These are phyloP conservation scores for Vaccinium corymbosum DNA, from an alignment of 148 eudicot species.

Conservation along the genomic window DNA sequence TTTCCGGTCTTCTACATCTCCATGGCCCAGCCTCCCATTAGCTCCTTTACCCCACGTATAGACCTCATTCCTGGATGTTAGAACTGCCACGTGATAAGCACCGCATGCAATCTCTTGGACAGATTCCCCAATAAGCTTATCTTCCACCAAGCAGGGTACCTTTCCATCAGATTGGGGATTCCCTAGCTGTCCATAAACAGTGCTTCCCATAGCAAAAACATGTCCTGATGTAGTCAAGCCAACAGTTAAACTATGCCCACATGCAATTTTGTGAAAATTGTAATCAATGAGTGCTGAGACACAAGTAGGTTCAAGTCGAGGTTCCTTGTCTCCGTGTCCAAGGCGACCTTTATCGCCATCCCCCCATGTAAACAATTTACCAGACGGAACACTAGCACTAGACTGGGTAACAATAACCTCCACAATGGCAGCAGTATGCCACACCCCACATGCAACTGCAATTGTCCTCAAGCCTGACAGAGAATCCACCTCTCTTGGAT, in stretches of 20 bases:
- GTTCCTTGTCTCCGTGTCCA: slow-evolving; percentile 95
- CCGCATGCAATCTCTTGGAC: slow-evolving; percentile 90
- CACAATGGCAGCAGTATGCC: slow-evolving; percentile 98
- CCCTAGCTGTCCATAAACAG: slow-evolving; percentile 95
- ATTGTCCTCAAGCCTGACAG: slow-evolving; percentile 80
- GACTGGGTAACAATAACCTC: slow-evolving; percentile 85
- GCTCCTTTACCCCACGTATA: slow-evolving; percentile 99
- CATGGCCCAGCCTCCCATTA: slow-evolving; percentile 95
- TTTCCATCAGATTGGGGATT: slow-evolving; percentile 76
- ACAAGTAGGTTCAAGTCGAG: slow-evolving; percentile 82
- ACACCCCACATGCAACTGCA: slow-evolving; percentile 92
- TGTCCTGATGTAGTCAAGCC: slow-evolving; percentile 78
- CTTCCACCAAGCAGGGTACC: slow-evolving; percentile 77
- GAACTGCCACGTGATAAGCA: slow-evolving; percentile 79
- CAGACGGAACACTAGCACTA: slow-evolving; percentile 63
- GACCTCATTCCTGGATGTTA: slow-evolving; percentile 86
- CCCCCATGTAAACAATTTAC: slow-evolving; percentile 95
- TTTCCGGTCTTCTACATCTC: slow-evolving; percentile 86
- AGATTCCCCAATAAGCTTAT: slow-evolving; percentile 53
- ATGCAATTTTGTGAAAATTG: slow-evolving; percentile 83
- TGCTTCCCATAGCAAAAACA: slow-evolving; percentile 91
- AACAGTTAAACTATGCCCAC: slow-evolving; percentile 90
- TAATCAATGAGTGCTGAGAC: slow-evolving; percentile 85
- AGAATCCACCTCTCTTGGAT: slow-evolving; percentile 88
- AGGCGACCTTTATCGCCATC: slow-evolving; percentile 97